Base-by-base conservation (phyloP, 164 flowering plant species). In the Buxus sempervirens region DNA sequence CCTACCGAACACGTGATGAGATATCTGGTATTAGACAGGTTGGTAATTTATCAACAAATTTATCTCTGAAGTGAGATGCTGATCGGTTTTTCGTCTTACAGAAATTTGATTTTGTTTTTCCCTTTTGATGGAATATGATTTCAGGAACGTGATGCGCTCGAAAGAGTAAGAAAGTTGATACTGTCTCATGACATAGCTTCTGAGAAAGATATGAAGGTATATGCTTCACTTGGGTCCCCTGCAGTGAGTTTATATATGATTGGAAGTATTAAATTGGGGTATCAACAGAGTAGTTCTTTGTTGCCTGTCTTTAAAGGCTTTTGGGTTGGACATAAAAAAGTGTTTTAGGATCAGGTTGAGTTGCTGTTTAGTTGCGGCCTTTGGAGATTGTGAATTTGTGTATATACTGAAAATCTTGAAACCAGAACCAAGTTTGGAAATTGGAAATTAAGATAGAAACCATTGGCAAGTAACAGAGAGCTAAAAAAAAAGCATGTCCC, bases 61-160 rank as follows among this genome's bases (percentile, higher is more conserved):
- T 25, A 5, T 45, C 55, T 9, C 53, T 24, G 13, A 21, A 18
- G 20, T 48, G 26, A 1, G 22, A 27, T 4, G 15, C 14, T 56
- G 55, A 20, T 58, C 36, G 25, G 26, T 21, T 21, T 41, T 23
- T 45, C 10, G 51, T 45, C 51, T 45, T 10, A 10, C 27, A 25
- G 60, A 21, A 7, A 7, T 21, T 57, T 25, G 15, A 9, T 22
- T 0, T 27, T 56, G n/a, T 48, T 45, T 45, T 45, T 32, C 48
- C 36, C 67, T 27, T 71, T 48, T 38, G 42, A 13, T 26, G 55
- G 41, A 23, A n/a, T 63, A 45, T 60, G 45, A 36, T 60, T 64
- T 8, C 84, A 96, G 97, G 99, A 93, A 77, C 97, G 98, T 77
- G 99, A 96, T 80, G 98, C 98, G 28, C 72, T 96, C 78, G 98